Conservation (phyloP, 2,329 filamentous ascomycete species). For the Aspergillus pseudoterreus region DNA sequence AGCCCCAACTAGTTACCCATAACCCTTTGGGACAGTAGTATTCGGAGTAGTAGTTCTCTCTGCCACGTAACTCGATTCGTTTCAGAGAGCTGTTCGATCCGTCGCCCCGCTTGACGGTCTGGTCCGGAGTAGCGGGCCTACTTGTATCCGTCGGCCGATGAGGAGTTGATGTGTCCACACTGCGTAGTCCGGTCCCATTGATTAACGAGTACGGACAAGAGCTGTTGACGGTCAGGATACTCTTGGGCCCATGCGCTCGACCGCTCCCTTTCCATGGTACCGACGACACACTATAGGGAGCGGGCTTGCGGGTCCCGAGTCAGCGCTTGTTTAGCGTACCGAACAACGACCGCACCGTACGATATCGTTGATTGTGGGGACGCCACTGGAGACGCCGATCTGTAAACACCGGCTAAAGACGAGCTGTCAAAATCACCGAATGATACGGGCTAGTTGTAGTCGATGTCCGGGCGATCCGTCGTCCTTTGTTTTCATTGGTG, state of each 20-base stretch:
- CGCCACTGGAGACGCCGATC: not conserved
- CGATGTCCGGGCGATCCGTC: too few relatives aligned
- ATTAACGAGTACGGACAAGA: not conserved
- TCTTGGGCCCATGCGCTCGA: not conserved
- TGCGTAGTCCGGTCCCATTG: not conserved
- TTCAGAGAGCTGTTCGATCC: too few relatives aligned
- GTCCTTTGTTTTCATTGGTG: too few relatives aligned
- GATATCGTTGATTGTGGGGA: not conserved
- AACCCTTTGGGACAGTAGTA: too few relatives aligned
- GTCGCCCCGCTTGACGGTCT: too few relatives aligned
- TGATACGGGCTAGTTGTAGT: too few relatives aligned
- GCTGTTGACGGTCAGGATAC: not conserved
- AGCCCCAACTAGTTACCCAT: too few relatives aligned
- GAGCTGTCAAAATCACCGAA: constrained; percentile 1
- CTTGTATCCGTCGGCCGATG: not conserved
- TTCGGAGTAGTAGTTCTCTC: too few relatives aligned
- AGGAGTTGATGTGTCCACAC: not conserved
- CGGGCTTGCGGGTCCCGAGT: not conserved
- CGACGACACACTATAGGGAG: not conserved
- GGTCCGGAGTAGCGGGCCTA: not conserved
- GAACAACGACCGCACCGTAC: not conserved
- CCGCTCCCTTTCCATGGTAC: not conserved
- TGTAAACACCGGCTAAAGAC: not conserved
- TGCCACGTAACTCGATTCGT: too few relatives aligned
- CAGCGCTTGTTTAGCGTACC: not conserved